Evolutionary conservation across 139 green algal genomes (phyloP).

Genomic region (Haematococcus sp.): DNA sequence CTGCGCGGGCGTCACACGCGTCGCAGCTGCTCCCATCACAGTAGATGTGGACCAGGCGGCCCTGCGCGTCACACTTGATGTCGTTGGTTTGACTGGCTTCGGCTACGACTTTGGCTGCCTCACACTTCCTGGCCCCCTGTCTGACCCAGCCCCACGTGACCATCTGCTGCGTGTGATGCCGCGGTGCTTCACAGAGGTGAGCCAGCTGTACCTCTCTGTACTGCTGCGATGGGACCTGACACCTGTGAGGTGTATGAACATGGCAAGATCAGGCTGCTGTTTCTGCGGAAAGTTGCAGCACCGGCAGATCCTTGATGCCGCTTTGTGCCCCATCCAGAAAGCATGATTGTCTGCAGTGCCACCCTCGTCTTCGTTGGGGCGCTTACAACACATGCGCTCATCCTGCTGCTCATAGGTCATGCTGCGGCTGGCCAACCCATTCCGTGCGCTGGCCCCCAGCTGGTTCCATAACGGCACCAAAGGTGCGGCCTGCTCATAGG

Average conservation of each 20-base stretch:
- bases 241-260: not conserved
- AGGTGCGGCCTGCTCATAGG: constrained; percentile 32
- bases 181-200: constrained; percentile 49
- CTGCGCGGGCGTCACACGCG: not conserved
- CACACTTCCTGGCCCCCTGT: constrained; percentile 3
- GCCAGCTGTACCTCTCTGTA: not conserved
- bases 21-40: too few relatives aligned
- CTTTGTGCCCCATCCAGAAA: not conserved
- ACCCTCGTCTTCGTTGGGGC: too few relatives aligned
- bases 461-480: constrained; percentile 34
- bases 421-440: constrained; percentile 32
- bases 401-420: constrained; percentile 11
- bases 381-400: too few relatives aligned
- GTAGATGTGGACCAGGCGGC: constrained; percentile 56
- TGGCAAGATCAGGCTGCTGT: not conserved
- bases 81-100: constrained; percentile 52
- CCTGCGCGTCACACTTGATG: constrained; percentile 55
- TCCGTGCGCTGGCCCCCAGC: constrained; percentile 14
- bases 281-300: not conserved
- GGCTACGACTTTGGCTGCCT: constrained; percentile 43
- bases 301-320: not conserved
- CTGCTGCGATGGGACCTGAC: not conserved
- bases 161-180: constrained; percentile 51
- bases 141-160: constrained; percentile 14
- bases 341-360: not conserved